Conservation (phyloP, 306 rosid species). For the Lagenaria siceraria region DNA sequence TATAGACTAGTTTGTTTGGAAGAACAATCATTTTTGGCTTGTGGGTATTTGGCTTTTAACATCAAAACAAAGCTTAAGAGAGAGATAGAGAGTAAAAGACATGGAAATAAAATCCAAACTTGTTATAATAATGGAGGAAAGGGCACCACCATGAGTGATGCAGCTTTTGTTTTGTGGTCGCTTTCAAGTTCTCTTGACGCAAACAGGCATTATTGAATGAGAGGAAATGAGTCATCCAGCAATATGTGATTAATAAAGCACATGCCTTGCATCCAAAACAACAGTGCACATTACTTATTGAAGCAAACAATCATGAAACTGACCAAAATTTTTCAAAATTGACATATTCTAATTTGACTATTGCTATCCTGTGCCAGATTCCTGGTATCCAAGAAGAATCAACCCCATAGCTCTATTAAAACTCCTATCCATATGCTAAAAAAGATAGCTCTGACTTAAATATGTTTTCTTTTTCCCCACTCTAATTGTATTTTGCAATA, state of each 20-base stretch:
- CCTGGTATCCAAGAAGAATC: background rate
- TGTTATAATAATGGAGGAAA: slow-evolving; percentile 7
- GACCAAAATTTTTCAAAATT: background rate
- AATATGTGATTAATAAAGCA: slow-evolving; percentile 9
- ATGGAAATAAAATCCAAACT: background rate
- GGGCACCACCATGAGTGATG: background rate
- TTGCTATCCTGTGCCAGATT: background rate
- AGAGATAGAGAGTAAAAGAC: background rate
- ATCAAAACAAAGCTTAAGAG: background rate
- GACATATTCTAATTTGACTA: background rate
- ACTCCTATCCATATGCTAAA: background rate
- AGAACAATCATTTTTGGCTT: background rate
- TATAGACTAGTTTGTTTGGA: background rate
- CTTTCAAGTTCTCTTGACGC: background rate
- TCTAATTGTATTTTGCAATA: background rate
- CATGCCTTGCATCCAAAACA: slow-evolving; percentile 9
- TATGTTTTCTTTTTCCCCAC: background rate
- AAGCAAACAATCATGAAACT: background rate
- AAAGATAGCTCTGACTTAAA: background rate
- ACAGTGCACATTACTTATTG: background rate
- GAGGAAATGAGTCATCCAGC: slow-evolving; percentile 4
- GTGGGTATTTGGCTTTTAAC: background rate
- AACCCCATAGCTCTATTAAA: background rate
- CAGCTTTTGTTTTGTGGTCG: background rate
- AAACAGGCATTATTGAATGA: background rate